These are phyloP conservation scores for Geotrichum cucujoidarum DNA, from an alignment of 1,139 yeast genomes.

Conservation along the genomic window DNA sequence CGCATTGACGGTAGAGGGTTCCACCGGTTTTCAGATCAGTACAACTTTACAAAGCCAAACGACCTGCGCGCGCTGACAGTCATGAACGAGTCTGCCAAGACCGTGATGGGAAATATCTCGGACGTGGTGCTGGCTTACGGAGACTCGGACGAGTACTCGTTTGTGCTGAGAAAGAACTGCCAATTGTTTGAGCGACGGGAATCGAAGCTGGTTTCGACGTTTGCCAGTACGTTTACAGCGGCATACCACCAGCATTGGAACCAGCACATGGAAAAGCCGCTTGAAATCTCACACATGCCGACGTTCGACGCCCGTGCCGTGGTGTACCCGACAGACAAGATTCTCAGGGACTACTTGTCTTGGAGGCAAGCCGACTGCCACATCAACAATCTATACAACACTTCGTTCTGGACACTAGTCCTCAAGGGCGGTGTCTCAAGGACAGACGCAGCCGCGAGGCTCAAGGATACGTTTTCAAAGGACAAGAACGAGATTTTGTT, in stretches of 20 bases:
- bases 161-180: constrained; percentile 60
- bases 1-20: constrained; percentile 94
- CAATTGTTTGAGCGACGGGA: constrained; percentile 75
- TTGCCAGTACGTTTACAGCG: constrained; percentile 78
- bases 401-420: constrained; percentile 87
- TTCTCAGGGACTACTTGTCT: constrained; percentile 72
- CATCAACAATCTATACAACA: constrained; percentile 87
- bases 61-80: constrained; percentile 68
- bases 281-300: constrained; percentile 51
- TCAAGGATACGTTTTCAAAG: constrained; percentile 67
- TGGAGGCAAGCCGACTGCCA: constrained; percentile 99
- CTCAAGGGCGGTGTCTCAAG: constrained; percentile 64
- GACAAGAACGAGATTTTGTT: constrained; percentile 89
- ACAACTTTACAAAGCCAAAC: constrained; percentile 80
- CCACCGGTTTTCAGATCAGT: constrained; percentile 69
- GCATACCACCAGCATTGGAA: constrained; percentile 66
- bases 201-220: constrained; percentile 68
- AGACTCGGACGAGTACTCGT: constrained; percentile 91
- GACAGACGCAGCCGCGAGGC: constrained; percentile 67
- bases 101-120: constrained; percentile 56
- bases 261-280: constrained; percentile 28
- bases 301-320: constrained; percentile 91
- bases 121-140: constrained; percentile 86
- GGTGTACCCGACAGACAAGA: constrained; percentile 60
- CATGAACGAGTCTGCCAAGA: constrained; percentile 76